Conservation (phyloP, 768 basidiomycete species). For the Mycena floridula region DNA sequence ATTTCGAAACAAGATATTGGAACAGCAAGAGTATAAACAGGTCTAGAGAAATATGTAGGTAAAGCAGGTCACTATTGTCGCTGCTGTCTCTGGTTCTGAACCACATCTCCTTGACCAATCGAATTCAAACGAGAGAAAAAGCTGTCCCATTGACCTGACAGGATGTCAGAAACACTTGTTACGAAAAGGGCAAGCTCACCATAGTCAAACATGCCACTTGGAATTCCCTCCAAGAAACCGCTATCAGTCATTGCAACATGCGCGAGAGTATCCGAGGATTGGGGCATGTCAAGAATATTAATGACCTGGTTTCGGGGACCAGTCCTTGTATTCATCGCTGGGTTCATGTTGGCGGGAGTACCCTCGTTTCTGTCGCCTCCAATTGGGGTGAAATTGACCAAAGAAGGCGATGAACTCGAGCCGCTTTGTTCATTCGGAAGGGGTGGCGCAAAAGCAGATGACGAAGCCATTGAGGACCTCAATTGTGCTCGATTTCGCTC, state of each 20-base stretch:
- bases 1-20: too few relatives aligned
- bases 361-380: constrained; percentile 24
- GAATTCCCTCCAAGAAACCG: constrained; percentile 72
- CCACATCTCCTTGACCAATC: too few relatives aligned
- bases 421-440: constrained; percentile 16
- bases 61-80: too few relatives aligned
- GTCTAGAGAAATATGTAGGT: not conserved
- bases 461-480: constrained; percentile 19
- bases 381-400: constrained; percentile 55
- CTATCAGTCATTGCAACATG: constrained; percentile 63
- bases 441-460: constrained; percentile 29
- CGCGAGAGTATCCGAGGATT: constrained; percentile 47
- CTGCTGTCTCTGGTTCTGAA: too few relatives aligned
- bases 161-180: not conserved
- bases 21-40: not conserved
- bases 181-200: constrained; percentile 34
- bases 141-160: constrained; percentile 72
- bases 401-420: constrained; percentile 23
- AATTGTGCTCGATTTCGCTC: too few relatives aligned
- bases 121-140: constrained; percentile 62
- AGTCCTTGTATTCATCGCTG: constrained; percentile 53
- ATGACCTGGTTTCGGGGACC: constrained; percentile 58
- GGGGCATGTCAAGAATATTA: constrained; percentile 64
- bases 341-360: constrained; percentile 61
- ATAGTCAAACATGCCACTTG: constrained; percentile 86